phyloP scores from a whole-genome alignment of 2,329 filamentous ascomycete genomes.

The Camptophora hylomeconis region DNA sequence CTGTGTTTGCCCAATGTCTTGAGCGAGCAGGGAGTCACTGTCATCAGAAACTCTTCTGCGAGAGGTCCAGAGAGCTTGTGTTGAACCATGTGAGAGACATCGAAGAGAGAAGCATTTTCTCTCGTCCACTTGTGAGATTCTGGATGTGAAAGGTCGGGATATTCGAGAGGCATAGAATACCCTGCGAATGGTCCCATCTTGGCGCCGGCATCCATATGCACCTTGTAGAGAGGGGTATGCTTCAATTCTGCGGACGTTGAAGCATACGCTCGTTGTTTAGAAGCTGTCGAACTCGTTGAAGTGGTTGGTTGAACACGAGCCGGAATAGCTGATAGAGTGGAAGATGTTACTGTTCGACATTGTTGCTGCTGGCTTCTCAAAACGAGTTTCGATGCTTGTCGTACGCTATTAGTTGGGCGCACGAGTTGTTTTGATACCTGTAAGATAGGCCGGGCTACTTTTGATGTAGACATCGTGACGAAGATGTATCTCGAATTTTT shows the following conservation, averaged over 20 bases:
- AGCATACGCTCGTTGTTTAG: too few relatives aligned
- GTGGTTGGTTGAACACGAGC: not conserved
- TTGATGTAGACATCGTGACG: too few relatives aligned
- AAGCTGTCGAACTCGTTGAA: not conserved
- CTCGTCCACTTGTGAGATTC: conserved; percentile 87
- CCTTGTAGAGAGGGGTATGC: conserved; percentile 61
- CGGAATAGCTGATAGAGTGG: not conserved
- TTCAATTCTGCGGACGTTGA: conserved; percentile 17
- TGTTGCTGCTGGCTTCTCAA: too few relatives aligned
- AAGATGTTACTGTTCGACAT: too few relatives aligned
- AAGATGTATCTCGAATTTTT: too few relatives aligned
- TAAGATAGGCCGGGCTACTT: too few relatives aligned
- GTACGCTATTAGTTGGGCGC: too few relatives aligned
- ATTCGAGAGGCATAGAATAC: conserved; percentile 86
- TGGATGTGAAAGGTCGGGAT: conserved; percentile 60
- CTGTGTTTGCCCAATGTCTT: conserved; percentile 50
- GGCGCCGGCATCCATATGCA: conserved; percentile 64
- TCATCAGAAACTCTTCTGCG: conserved; percentile 69
- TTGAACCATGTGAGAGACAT: conserved; percentile 92
- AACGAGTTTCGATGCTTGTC: too few relatives aligned
- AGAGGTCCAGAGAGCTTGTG: conserved; percentile 72
- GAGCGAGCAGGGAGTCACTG: conserved; percentile 66
- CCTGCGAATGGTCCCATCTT: conserved; percentile 97
- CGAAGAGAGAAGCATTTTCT: conserved; percentile 77
- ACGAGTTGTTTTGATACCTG: too few relatives aligned